Evolutionary conservation across 2,329 filamentous ascomycete genomes (phyloP).

Genomic region (Cordyceps militaris): DNA sequence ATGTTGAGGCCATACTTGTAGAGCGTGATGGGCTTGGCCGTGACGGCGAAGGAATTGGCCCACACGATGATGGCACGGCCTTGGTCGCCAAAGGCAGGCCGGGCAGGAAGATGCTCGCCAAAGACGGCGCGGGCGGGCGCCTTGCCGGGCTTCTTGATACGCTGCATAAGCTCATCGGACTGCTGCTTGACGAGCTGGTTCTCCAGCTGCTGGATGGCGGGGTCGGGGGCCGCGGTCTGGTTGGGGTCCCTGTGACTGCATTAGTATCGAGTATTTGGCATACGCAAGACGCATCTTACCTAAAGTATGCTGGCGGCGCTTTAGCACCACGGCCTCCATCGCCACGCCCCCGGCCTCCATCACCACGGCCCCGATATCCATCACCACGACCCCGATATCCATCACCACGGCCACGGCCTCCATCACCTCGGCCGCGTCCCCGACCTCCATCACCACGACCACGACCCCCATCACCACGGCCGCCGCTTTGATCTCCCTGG

Average conservation of each 20-base stretch:
- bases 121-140: conserved; percentile 9
- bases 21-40: conserved; percentile 29
- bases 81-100: conserved; percentile 42
- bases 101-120: conserved; percentile 33
- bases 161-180: conserved; percentile 12
- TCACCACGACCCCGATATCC: conserved; percentile 16
- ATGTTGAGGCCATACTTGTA: conserved; percentile 42
- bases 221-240: conserved; percentile 21
- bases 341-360: conserved; percentile 14
- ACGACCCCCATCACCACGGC: conserved; percentile 17
- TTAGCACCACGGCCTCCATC: conserved; percentile 16
- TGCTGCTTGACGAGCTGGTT: conserved; percentile 30
- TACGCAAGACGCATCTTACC: neutral
- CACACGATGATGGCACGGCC: conserved; percentile 40
- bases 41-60: conserved; percentile 48
- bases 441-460: conserved; percentile 16
- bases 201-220: conserved; percentile 30
- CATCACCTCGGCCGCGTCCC: conserved; percentile 15
- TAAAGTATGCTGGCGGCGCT: conserved; percentile 13
- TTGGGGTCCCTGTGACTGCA: neutral
- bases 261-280: neutral
- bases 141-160: neutral
- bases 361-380: neutral
- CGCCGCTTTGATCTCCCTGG: conserved; percentile 14
- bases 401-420: conserved; percentile 17